Percentiles rank a stretch among this genome's conserved stretches.
Evolutionary conservation across 2,329 filamentous ascomycete genomes (phyloP).

Genomic region (Penicillium sp.): DNA sequence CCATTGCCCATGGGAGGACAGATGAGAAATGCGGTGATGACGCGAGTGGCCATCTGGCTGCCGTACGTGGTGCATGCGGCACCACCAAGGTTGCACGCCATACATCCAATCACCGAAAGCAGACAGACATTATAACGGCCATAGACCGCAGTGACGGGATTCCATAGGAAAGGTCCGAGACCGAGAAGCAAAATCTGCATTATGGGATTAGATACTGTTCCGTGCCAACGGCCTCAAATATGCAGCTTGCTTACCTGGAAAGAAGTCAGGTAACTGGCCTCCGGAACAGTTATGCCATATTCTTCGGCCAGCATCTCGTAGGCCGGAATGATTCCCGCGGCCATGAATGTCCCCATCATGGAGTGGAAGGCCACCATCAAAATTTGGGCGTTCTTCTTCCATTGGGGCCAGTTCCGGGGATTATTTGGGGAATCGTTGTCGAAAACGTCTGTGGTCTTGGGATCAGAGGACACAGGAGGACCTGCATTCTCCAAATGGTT

Average conservation of each 20-base stretch:
- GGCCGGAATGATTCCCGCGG: slow-evolving; percentile 48
- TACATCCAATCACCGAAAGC: slow-evolving; percentile 44
- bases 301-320: slow-evolving; percentile 49
- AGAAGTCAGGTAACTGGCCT: slow-evolving; percentile 49
- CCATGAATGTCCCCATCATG: slow-evolving; percentile 52
- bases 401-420: slow-evolving; percentile 21
- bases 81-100: slow-evolving; percentile 50
- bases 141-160: slow-evolving; percentile 48
- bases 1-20: slow-evolving; percentile 48
- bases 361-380: slow-evolving; percentile 52
- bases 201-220: too few species aligned
- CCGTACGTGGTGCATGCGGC: slow-evolving; percentile 45
- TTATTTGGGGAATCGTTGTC: slow-evolving; percentile 8
- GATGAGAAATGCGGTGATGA: slow-evolving; percentile 49
- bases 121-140: slow-evolving; percentile 51
- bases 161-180: slow-evolving; percentile 50
- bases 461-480: too few species aligned
- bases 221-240: too few species aligned
- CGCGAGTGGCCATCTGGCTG: slow-evolving; percentile 46
- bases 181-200: slow-evolving; percentile 47
- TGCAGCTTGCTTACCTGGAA: slow-evolving; percentile 34
- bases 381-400: slow-evolving; percentile 45
- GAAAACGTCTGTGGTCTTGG: not conserved
- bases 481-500: too few species aligned
- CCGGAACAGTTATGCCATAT: slow-evolving; percentile 44